Conservation (phyloP, 164 flowering plant species). For the Dillenia turbinata region DNA sequence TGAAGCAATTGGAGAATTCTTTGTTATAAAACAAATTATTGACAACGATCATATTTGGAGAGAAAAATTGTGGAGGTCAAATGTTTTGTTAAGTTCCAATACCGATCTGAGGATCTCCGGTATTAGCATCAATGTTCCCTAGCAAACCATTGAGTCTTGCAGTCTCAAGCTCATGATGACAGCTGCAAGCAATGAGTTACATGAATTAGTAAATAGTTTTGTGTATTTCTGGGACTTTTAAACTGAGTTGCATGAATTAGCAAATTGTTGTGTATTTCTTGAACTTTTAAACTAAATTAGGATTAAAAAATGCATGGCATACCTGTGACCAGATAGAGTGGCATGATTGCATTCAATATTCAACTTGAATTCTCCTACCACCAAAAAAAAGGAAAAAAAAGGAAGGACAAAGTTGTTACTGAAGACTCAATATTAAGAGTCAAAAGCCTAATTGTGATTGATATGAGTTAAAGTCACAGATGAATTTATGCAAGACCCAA, state of each 20-base stretch:
- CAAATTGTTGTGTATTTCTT: too few species aligned
- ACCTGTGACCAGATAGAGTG: constrained; percentile 95
- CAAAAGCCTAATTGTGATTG: too few species aligned
- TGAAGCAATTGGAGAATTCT: constrained; percentile 17
- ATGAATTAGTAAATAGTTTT: background rate
- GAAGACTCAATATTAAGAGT: too few species aligned
- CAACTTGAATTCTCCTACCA: constrained; percentile 87
- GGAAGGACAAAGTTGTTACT: background rate
- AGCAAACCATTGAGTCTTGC: constrained; percentile 91
- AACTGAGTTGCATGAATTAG: too few species aligned
- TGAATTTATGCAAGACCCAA: too few species aligned
- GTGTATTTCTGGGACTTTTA: background rate
- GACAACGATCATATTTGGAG: background rate
- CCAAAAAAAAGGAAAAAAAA: background rate
- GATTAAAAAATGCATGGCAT: background rate
- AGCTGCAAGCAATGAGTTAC: constrained; percentile 35
- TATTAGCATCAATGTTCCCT: constrained; percentile 94
- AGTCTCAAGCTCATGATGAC: constrained; percentile 98
- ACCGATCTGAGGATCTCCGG: constrained; percentile 97
- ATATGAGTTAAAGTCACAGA: too few species aligned
- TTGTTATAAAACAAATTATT: background rate
- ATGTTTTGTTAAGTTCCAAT: constrained; percentile 6
- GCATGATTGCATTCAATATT: constrained; percentile 99
- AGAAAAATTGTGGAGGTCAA: background rate
- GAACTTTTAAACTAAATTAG: background rate